Percentiles rank a stretch among this genome's conserved stretches.
Evolutionary conservation across 2,329 filamentous ascomycete species (phyloP).

Genomic region (Calonectria multiphialidica): DNA sequence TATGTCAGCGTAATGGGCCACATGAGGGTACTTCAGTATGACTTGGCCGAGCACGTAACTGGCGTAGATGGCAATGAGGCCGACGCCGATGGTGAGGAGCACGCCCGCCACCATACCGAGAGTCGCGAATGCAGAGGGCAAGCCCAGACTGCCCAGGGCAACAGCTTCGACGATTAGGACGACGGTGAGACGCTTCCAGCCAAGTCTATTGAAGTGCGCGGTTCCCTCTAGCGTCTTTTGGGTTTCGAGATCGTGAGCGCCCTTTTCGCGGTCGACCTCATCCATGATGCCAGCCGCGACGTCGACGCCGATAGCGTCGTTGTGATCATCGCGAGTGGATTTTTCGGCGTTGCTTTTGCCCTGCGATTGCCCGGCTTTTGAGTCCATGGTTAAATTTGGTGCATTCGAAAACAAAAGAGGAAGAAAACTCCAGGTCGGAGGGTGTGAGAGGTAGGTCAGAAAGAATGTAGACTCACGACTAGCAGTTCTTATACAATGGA

Average conservation of each 20-base stretch:
- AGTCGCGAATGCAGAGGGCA: neutral
- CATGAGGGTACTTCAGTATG: neutral
- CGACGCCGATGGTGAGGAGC: neutral
- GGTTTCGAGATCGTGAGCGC: constrained; percentile 25
- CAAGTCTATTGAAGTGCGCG: neutral
- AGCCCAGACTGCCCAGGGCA: neutral
- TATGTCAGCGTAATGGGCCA: neutral
- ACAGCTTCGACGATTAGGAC: constrained; percentile 1
- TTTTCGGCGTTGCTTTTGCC: neutral
- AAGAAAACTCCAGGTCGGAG: neutral
- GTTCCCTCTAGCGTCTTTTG: constrained; percentile 4
- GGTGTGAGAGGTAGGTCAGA: neutral
- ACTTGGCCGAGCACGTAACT: neutral
- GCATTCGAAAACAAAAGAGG: neutral
- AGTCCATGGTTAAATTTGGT: neutral
- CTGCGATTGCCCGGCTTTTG: neutral
- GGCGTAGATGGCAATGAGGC: neutral
- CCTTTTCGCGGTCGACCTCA: neutral
- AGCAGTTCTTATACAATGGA: neutral
- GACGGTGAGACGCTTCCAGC: too few species aligned
- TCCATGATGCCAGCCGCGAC: neutral
- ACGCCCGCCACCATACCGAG: neutral
- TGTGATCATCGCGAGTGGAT: neutral
- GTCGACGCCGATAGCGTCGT: neutral
- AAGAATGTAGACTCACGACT: neutral